These are phyloP conservation scores for Aspergillus aculeatinus DNA, from an alignment of 2,329 filamentous ascomycete species.

Conservation along the genomic window DNA sequence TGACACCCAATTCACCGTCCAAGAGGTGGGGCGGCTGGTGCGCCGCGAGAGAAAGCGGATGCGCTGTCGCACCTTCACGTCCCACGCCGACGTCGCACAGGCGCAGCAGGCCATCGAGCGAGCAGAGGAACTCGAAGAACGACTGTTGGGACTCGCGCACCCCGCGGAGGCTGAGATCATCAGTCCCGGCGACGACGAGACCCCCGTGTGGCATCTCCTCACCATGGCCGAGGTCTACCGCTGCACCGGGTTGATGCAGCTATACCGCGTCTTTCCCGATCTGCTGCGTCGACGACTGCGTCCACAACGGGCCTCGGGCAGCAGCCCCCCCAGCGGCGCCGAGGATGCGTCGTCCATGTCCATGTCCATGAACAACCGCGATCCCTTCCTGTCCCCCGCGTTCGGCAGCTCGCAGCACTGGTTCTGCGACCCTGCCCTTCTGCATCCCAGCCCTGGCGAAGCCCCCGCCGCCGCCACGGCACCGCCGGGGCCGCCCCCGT, in stretches of 20 bases:
- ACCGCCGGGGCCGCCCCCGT: slow-evolving; percentile 26
- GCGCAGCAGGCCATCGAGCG: slow-evolving; percentile 38
- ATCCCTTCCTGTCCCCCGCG: slow-evolving; percentile 28
- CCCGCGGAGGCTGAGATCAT: slow-evolving; percentile 49
- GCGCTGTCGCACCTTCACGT: slow-evolving; percentile 38
- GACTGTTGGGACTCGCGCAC: slow-evolving; percentile 48
- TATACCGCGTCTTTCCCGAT: slow-evolving; percentile 56
- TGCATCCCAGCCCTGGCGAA: slow-evolving; percentile 5
- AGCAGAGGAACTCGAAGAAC: slow-evolving; percentile 47
- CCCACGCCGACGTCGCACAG: slow-evolving; percentile 33
- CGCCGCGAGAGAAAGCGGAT: slow-evolving; percentile 38
- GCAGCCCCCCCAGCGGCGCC: slow-evolving; percentile 5
- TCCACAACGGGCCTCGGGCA: slow-evolving; percentile 5
- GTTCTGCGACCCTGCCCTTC: slow-evolving; percentile 17
- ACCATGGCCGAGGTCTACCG: slow-evolving; percentile 55
- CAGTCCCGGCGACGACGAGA: slow-evolving; percentile 53
- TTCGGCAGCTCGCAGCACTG: slow-evolving; percentile 18
- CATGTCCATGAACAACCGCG: slow-evolving; percentile 1
- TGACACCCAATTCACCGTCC: slow-evolving; percentile 37
- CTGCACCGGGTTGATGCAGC: slow-evolving; percentile 53
- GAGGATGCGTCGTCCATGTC: background rate
- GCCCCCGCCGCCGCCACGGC: slow-evolving; percentile 1
- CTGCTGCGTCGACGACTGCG: slow-evolving; percentile 48
- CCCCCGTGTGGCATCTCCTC: slow-evolving; percentile 54
- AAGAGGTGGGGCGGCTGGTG: slow-evolving; percentile 48